Evolutionary conservation across 2,329 filamentous ascomycete species (phyloP).

Genomic region (Lasiodiplodia sp.): DNA sequence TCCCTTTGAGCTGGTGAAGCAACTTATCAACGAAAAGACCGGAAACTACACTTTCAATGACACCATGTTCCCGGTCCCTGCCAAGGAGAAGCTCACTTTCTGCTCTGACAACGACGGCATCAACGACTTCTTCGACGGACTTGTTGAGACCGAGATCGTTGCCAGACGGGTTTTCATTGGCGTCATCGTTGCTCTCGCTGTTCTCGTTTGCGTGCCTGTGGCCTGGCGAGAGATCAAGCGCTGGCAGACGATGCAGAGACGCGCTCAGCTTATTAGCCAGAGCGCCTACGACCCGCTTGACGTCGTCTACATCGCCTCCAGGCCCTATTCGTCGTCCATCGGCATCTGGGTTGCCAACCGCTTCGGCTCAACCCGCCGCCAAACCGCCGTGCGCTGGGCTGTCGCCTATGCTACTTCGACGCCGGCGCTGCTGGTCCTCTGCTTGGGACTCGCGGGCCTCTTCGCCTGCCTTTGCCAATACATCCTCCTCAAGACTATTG

Average conservation of each 20-base stretch:
- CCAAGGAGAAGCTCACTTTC: constrained; percentile 83
- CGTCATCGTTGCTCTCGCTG: constrained; percentile 74
- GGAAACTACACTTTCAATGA: constrained; percentile 79
- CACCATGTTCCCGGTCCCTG: constrained; percentile 79
- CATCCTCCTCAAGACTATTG: constrained; percentile 74
- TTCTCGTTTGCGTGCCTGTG: constrained; percentile 79
- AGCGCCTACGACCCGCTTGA: constrained; percentile 82
- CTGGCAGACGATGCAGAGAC: constrained; percentile 76
- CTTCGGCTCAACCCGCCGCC: constrained; percentile 69
- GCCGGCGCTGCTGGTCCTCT: constrained; percentile 84
- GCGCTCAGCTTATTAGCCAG: constrained; percentile 69
- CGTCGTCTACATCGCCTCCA: constrained; percentile 84
- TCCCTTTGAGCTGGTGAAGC: constrained; percentile 83
- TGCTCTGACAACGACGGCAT: constrained; percentile 87
- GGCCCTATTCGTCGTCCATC: constrained; percentile 74
- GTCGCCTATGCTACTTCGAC: constrained; percentile 87
- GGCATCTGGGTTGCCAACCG: constrained; percentile 74
- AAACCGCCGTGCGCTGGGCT: constrained; percentile 80
- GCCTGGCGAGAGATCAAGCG: constrained; percentile 79
- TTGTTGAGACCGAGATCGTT: constrained; percentile 70
- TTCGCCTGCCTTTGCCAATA: constrained; percentile 84
- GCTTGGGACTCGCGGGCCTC: constrained; percentile 81
- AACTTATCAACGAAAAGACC: constrained; percentile 74
- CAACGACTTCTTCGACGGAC: constrained; percentile 79
- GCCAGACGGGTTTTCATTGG: constrained; percentile 79